A percentile compares a stretch with the other conserved stretches of the same genome.
These are phyloP conservation scores for Termitomyces sp. DNA, from an alignment of 768 basidiomycete genomes.

Conservation along the genomic window DNA sequence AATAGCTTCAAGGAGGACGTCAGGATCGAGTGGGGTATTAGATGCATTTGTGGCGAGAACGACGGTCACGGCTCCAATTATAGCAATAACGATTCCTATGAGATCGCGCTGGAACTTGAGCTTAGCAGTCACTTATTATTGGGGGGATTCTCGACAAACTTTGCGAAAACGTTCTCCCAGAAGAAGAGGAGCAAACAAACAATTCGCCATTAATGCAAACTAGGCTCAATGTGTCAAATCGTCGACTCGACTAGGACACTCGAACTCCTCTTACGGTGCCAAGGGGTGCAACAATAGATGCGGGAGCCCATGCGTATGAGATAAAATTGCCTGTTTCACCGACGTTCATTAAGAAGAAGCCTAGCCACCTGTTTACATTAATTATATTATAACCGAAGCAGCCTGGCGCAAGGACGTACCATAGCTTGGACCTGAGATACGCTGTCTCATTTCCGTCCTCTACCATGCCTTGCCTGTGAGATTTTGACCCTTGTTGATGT, in stretches of 20 bases:
- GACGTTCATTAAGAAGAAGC: conserved; percentile 83
- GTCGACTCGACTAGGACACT: background rate
- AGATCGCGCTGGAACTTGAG: conserved; percentile 55
- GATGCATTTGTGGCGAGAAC: conserved; percentile 76
- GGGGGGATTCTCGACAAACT: conserved; percentile 30
- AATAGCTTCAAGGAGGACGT: conserved; percentile 64
- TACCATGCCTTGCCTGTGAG: conserved; percentile 14
- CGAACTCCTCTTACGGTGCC: conserved; percentile 67
- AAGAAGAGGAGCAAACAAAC: conserved; percentile 86
- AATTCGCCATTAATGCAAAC: conserved; percentile 95
- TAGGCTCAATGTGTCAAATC: conserved; percentile 22
- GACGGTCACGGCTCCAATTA: conserved; percentile 90
- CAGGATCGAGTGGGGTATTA: conserved; percentile 63
- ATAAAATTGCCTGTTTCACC: conserved; percentile 91
- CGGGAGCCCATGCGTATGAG: conserved; percentile 86
- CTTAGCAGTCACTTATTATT: conserved; percentile 11
- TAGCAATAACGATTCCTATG: conserved; percentile 71
- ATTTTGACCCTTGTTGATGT: conserved; percentile 15
- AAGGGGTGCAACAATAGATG: conserved; percentile 89
- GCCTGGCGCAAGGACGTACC: conserved; percentile 37
- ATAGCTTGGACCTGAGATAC: conserved; percentile 81
- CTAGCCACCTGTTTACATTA: conserved; percentile 65
- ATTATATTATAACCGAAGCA: background rate
- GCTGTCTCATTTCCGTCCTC: conserved; percentile 55
- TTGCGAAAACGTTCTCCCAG: conserved; percentile 79